Evolutionary conservation across 106 monocot genomes (phyloP).

Genomic region (Apostasia ramifera): DNA sequence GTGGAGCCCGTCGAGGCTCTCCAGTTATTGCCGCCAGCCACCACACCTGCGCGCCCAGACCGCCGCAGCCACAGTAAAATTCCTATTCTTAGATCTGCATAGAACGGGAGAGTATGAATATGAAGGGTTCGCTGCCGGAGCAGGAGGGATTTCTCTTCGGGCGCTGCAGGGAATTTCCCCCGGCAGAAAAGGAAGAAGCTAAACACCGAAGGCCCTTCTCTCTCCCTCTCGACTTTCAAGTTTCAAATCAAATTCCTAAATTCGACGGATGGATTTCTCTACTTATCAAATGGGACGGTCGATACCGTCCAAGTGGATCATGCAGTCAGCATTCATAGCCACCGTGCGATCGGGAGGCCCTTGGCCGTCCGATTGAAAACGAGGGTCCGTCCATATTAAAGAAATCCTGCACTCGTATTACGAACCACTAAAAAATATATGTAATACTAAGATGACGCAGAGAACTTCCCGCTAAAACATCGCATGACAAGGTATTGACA

Average conservation of each 20-base stretch:
- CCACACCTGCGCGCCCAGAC: neutral
- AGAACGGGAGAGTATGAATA: neutral
- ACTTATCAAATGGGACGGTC: neutral
- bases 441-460: too few relatives aligned
- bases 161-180: neutral
- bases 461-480: too few relatives aligned
- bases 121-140: neutral
- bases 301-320: neutral
- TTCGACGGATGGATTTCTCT: slow-evolving; percentile 13
- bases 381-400: neutral
- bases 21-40: too few relatives aligned
- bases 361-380: slow-evolving; percentile 1
- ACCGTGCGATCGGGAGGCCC: neutral
- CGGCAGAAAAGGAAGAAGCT: neutral
- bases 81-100: neutral
- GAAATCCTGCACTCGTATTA: too few relatives aligned
- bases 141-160: neutral
- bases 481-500: too few relatives aligned
- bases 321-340: slow-evolving; percentile 11
- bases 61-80: neutral
- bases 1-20: neutral
- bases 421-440: too few relatives aligned
- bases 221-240: slow-evolving; percentile 14
- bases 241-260: slow-evolving; percentile 18
- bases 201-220: neutral